Conservation (phyloP, 2,329 filamentous ascomycete species). For the Phoma sp. region DNA sequence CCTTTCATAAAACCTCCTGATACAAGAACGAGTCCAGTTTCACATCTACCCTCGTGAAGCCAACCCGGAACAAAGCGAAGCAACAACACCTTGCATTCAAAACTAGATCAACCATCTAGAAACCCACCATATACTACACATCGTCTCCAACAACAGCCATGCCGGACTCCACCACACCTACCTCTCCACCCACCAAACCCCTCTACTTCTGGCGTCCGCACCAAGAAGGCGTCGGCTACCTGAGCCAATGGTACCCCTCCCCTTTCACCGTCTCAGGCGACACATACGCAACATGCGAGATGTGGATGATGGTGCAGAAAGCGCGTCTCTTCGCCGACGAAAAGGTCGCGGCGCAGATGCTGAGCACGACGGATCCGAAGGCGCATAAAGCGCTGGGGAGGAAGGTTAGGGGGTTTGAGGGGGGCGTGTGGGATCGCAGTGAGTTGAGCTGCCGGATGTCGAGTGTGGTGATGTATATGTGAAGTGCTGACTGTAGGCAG, state of each 20-base stretch:
- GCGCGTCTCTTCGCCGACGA: constrained; percentile 52
- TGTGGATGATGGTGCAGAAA: constrained; percentile 59
- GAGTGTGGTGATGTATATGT: neutral
- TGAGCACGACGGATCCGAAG: constrained; percentile 55
- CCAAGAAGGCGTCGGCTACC: constrained; percentile 55
- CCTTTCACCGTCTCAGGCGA: constrained; percentile 51
- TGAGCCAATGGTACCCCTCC: constrained; percentile 68
- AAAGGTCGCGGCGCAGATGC: constrained; percentile 56
- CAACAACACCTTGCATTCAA: neutral
- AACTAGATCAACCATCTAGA: neutral
- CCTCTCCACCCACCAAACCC: constrained; percentile 5
- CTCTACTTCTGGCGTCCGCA: constrained; percentile 40
- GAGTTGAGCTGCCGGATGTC: neutral
- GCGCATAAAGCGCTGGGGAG: constrained; percentile 63
- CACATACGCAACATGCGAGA: constrained; percentile 50
- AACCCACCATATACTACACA: neutral
- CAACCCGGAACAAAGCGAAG: neutral
- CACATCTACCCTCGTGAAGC: neutral
- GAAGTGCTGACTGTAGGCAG: constrained; percentile 22
- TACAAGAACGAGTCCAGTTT: neutral
- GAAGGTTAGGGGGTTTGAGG: constrained; percentile 60
- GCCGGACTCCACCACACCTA: neutral
- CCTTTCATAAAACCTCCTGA: neutral
- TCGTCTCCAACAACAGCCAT: neutral
- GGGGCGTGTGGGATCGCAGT: constrained; percentile 57